These are phyloP conservation scores for Wickerhamomyces strasburgensis DNA, from an alignment of 805 yeast genomes.

Conservation along the genomic window DNA sequence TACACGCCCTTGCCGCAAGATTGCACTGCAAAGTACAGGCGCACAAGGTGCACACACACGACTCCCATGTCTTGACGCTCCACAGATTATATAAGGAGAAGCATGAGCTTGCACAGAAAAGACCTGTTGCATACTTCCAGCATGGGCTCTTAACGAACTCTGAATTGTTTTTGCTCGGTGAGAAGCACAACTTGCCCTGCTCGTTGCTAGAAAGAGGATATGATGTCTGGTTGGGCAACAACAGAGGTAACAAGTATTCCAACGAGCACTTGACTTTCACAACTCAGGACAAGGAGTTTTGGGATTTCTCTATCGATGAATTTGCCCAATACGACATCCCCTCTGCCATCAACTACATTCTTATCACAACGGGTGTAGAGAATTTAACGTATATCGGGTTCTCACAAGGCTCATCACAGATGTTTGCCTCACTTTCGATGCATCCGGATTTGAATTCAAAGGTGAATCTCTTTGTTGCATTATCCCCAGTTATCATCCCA, in stretches of 20 bases:
- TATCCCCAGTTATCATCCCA: conserved; percentile 94
- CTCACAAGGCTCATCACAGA: conserved; percentile 92
- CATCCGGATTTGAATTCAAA: conserved; percentile 57
- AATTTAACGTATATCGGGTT: conserved; percentile 75
- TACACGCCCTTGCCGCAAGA: conserved; percentile 18
- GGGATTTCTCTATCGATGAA: conserved; percentile 91
- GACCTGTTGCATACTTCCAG: conserved; percentile 64
- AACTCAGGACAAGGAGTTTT: conserved; percentile 44
- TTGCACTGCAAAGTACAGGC: conserved; percentile 65
- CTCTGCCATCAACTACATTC: conserved; percentile 67
- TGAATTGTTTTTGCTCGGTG: conserved; percentile 52
- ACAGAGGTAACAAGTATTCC: conserved; percentile 89
- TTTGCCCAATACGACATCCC: conserved; percentile 91
- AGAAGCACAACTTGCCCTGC: conserved; percentile 57
- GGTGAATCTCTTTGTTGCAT: conserved; percentile 61
- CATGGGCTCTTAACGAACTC: conserved; percentile 80
- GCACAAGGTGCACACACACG: conserved; percentile 62
- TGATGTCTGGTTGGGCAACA: conserved; percentile 94
- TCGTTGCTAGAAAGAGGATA: conserved; percentile 72
- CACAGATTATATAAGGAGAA: conserved; percentile 42
- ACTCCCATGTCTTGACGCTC: conserved; percentile 62
- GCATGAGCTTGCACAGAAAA: conserved; percentile 4
- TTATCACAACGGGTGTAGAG: conserved; percentile 40
- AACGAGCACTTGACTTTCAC: conserved; percentile 23
- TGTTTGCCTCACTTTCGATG: conserved; percentile 72